A percentile compares a stretch with the other conserved stretches of the same genome.
These are phyloP conservation scores for Mortierella sp. DNA, from an alignment of 371 early-diverging fungal genomes.

Conservation along the genomic window DNA sequence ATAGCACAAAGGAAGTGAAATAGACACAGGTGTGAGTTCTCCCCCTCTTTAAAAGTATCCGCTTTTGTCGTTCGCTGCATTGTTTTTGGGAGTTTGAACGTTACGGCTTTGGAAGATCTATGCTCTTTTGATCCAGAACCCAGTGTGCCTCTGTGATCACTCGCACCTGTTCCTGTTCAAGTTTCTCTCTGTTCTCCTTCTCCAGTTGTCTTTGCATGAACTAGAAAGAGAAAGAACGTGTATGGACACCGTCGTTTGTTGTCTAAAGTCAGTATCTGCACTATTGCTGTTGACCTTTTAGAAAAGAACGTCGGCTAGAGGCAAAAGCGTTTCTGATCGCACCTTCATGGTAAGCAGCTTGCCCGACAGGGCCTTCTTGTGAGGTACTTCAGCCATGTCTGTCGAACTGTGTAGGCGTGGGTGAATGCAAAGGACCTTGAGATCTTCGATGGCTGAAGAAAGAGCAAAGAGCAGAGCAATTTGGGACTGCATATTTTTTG, in stretches of 20 bases:
- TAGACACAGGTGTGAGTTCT: background rate
- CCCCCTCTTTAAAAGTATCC: too few relatives aligned
- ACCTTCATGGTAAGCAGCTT: conserved; percentile 62
- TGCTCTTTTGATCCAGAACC: conserved; percentile 59
- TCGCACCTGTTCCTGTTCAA: conserved; percentile 60
- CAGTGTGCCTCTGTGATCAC: conserved; percentile 69
- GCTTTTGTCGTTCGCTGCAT: too few relatives aligned
- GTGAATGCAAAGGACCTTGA: conserved; percentile 4
- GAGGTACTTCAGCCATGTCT: conserved; percentile 35
- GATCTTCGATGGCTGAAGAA: background rate
- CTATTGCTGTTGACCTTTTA: too few relatives aligned
- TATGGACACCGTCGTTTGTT: too few relatives aligned
- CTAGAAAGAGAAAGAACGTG: conserved; percentile 36
- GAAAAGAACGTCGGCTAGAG: too few relatives aligned
- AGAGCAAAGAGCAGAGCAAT: conserved; percentile 4
- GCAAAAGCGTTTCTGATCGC: too few relatives aligned
- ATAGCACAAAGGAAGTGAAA: background rate
- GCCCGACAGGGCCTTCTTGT: conserved; percentile 57
- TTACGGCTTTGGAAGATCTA: conserved; percentile 62
- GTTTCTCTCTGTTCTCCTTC: conserved; percentile 53
- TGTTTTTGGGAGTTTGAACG: too few relatives aligned
- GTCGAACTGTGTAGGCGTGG: background rate
- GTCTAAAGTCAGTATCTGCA: background rate
- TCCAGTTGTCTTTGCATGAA: conserved; percentile 70
- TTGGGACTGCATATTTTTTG: too few relatives aligned